A percentile compares a stretch with the other conserved stretches of the same genome.
phyloP scores from a whole-genome alignment of 352 stramenopile genomes.

The Globisporangium yorkense region DNA sequence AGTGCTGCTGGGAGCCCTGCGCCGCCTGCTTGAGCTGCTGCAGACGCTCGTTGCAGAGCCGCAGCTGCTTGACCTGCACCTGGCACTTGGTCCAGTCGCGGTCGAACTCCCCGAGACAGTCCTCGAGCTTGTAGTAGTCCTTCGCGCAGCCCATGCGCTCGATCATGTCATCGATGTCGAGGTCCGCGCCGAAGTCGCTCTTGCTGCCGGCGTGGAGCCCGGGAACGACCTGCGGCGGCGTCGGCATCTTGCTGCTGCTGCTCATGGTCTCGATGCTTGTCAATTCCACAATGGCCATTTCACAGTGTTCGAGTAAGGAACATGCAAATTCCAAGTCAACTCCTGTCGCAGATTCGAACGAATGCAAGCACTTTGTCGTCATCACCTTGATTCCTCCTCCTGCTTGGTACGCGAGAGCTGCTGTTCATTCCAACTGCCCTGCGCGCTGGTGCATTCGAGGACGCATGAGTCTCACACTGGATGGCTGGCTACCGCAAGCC shows the following conservation, averaged over 20 bases:
- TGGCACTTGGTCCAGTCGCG: slow-evolving; percentile 88
- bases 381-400: background rate
- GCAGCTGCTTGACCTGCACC: slow-evolving; percentile 69
- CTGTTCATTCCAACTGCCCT: background rate
- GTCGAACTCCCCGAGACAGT: slow-evolving; percentile 75
- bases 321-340: background rate
- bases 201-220: slow-evolving; percentile 76
- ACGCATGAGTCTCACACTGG: too few relatives aligned
- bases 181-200: slow-evolving; percentile 70
- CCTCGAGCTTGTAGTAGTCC: slow-evolving; percentile 84
- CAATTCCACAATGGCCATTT: slow-evolving; percentile 6
- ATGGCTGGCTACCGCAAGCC: slow-evolving; percentile 49
- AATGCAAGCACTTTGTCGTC: too few relatives aligned
- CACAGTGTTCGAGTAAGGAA: background rate
- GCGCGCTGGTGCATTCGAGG: background rate
- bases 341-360: too few relatives aligned
- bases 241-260: background rate
- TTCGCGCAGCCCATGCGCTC: slow-evolving; percentile 77
- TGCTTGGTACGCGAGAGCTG: background rate
- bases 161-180: slow-evolving; percentile 84
- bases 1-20: slow-evolving; percentile 6
- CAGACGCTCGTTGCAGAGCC: slow-evolving; percentile 68
- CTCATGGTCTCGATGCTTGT: background rate
- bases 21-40: slow-evolving; percentile 43
- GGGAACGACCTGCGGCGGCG: slow-evolving; percentile 29